These are phyloP conservation scores for Liquidambar formosana DNA, from an alignment of 164 flowering plant species.

Conservation along the genomic window DNA sequence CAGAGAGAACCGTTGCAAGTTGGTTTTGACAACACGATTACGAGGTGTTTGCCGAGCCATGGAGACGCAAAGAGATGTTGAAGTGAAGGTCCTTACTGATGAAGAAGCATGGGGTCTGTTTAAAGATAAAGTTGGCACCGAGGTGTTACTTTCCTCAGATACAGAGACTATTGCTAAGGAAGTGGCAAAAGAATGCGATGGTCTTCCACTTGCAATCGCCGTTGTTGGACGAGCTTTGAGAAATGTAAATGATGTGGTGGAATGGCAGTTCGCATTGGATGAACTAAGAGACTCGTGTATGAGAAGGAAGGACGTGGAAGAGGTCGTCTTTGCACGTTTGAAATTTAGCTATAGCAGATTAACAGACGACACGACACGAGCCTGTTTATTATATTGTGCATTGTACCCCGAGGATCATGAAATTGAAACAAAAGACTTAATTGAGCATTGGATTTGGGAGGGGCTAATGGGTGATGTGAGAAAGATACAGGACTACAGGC, in stretches of 20 bases:
- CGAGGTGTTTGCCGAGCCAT: neutral
- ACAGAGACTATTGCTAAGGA: neutral
- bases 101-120: constrained; percentile 4
- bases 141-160: neutral
- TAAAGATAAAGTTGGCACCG: neutral
- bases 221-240: constrained; percentile 5
- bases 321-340: constrained; percentile 5
- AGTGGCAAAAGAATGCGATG: constrained; percentile 4
- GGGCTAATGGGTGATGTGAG: neutral
- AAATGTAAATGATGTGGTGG: neutral
- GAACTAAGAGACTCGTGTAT: constrained; percentile 2
- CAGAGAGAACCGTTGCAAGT: constrained; percentile 1
- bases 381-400: constrained; percentile 17
- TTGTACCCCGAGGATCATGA: constrained; percentile 16
- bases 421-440: neutral
- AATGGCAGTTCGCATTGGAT: constrained; percentile 14
- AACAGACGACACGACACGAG: neutral
- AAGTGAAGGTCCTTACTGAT: neutral
- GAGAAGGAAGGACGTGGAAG: constrained; percentile 8
- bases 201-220: constrained; percentile 10
- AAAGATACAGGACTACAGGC: neutral
- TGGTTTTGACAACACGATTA: neutral
- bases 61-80: neutral
- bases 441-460: constrained; percentile 1
- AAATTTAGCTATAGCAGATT: constrained; percentile 11